Conservation (phyloP, 768 basidiomycete genomes). For the Cystobasidium ongulense region DNA sequence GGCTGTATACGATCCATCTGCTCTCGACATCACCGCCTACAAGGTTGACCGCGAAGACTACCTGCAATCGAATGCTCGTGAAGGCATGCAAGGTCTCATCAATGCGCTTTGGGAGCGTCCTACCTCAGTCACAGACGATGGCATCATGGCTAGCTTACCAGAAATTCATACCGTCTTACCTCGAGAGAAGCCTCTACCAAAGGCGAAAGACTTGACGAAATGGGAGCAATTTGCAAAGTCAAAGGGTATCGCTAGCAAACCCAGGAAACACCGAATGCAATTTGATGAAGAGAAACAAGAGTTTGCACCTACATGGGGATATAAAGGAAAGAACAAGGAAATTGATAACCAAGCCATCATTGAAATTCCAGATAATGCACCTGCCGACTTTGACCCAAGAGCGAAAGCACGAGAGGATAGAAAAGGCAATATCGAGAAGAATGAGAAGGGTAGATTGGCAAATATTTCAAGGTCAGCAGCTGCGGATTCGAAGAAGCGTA, state of each 20-base stretch:
- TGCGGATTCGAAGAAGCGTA: conserved; percentile 3
- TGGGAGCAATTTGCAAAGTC: conserved; percentile 93
- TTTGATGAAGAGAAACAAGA: conserved; percentile 95
- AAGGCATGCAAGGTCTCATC: conserved; percentile 73
- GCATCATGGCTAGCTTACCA: conserved; percentile 75
- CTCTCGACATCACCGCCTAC: conserved; percentile 76
- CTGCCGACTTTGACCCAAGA: conserved; percentile 47
- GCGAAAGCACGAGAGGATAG: conserved; percentile 10
- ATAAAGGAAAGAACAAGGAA: conserved; percentile 72
- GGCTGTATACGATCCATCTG: conserved; percentile 76
- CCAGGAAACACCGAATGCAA: conserved; percentile 63
- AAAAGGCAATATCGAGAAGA: conserved; percentile 19
- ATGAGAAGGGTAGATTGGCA: neutral
- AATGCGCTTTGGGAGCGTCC: conserved; percentile 74
- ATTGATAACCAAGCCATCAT: conserved; percentile 80
- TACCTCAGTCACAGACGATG: conserved; percentile 61
- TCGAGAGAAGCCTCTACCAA: conserved; percentile 82
- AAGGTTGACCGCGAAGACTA: conserved; percentile 67
- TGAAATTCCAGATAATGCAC: conserved; percentile 77
- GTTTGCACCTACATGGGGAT: conserved; percentile 86
- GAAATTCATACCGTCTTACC: conserved; percentile 68
- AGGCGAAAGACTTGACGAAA: conserved; percentile 84
- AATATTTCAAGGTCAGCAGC: conserved; percentile 4
- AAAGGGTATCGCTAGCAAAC: conserved; percentile 77
- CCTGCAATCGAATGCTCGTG: conserved; percentile 66